Evolutionary conservation across 176 grass and related monocot species (phyloP).

Genomic region (Triticum monococcum): DNA sequence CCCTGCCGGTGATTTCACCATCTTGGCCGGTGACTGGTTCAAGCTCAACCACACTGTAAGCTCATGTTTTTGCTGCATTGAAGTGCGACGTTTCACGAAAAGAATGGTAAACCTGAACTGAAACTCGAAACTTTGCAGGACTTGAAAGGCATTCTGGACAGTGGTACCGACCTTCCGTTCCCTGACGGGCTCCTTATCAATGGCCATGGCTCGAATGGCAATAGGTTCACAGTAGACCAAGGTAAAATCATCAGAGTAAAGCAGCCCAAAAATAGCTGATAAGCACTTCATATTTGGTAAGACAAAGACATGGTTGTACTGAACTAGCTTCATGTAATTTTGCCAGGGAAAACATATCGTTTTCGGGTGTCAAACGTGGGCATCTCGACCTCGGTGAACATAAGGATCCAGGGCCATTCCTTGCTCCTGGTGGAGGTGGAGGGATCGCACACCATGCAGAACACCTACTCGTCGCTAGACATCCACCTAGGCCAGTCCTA

Average conservation of each 20-base stretch:
- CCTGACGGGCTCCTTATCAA: slow-evolving; percentile 91
- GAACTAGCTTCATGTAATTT: background rate
- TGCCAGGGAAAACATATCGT: slow-evolving; percentile 86
- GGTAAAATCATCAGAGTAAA: slow-evolving; percentile 45
- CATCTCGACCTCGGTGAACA: slow-evolving; percentile 77
- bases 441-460: slow-evolving; percentile 91
- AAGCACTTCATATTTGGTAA: background rate
- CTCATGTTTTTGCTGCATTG: background rate
- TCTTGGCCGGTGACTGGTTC: slow-evolving; percentile 85
- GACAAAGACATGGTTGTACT: background rate
- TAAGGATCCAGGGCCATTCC: slow-evolving; percentile 87
- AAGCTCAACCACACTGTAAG: slow-evolving; percentile 94
- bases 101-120: background rate
- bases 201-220: slow-evolving; percentile 66
- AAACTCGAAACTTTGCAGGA: slow-evolving; percentile 40
- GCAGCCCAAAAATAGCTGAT: background rate
- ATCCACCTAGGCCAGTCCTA: slow-evolving; percentile 93
- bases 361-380: slow-evolving; percentile 92
- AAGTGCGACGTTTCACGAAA: background rate
- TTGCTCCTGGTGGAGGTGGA: slow-evolving; percentile 93
- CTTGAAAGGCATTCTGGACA: slow-evolving; percentile 67
- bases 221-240: slow-evolving; percentile 83
- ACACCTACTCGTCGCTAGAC: slow-evolving; percentile 67
- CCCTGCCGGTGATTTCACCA: slow-evolving; percentile 75
- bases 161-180: slow-evolving; percentile 61